These are phyloP conservation scores for Candida labiduridarum DNA, from an alignment of 1,139 yeast species.

Conservation along the genomic window DNA sequence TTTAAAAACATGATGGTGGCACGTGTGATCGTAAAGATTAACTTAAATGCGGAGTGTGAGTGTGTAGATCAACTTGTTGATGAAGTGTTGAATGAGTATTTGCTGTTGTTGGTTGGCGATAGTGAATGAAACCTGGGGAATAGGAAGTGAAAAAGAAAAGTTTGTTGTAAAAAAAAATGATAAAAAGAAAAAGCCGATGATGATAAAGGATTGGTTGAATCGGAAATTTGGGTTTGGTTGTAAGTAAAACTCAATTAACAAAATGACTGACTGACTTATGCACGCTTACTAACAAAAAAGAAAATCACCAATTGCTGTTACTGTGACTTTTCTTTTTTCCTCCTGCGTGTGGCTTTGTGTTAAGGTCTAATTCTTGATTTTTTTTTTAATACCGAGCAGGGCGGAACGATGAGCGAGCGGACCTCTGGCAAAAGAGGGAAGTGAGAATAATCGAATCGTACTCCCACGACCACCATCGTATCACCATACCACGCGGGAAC, in stretches of 20 bases:
- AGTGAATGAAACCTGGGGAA: neutral
- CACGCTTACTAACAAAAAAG: neutral
- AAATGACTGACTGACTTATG: too few relatives aligned
- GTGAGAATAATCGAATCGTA: too few relatives aligned
- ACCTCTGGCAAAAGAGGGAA: too few relatives aligned
- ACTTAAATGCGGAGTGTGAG: neutral
- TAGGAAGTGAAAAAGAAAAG: neutral
- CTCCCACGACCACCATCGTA: too few relatives aligned
- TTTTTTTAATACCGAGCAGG: too few relatives aligned
- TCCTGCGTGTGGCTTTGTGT: neutral
- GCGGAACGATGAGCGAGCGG: too few relatives aligned
- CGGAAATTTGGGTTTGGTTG: neutral
- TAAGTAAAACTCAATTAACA: neutral
- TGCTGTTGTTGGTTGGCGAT: neutral
- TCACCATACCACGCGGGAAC: too few relatives aligned
- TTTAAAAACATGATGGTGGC: constrained; percentile 1
- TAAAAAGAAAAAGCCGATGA: neutral
- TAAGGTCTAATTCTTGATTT: neutral
- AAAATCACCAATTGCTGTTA: constrained; percentile 1
- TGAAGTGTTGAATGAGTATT: too few relatives aligned
- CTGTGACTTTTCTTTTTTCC: neutral
- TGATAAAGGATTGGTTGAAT: neutral
- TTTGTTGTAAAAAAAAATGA: neutral
- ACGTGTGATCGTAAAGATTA: neutral
- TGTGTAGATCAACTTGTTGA: neutral